Conservation (phyloP, 176 grass and related monocot genomes). For the Leersia perrieri region DNA sequence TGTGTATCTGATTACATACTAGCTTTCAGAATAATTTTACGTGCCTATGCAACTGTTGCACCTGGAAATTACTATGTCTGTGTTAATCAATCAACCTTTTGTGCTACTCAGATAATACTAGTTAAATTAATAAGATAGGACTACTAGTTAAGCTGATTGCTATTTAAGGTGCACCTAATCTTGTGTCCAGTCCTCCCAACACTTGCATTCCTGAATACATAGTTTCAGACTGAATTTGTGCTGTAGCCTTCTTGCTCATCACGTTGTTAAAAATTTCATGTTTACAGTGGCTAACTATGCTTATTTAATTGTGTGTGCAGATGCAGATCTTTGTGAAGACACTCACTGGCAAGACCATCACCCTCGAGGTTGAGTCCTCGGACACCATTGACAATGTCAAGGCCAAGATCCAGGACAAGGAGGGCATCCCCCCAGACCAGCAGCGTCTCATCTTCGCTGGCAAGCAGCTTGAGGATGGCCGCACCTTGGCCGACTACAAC, state of each 20-base stretch:
- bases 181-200: neutral
- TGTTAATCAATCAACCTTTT: too few species aligned
- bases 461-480: constrained; percentile 66
- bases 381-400: constrained; percentile 64
- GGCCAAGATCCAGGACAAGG: constrained; percentile 72
- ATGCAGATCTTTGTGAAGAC: constrained; percentile 68
- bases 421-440: constrained; percentile 68
- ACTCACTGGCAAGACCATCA: constrained; percentile 64
- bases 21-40: too few species aligned
- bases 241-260: neutral
- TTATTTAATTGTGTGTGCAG: neutral
- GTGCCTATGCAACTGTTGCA: too few species aligned
- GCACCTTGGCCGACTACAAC: constrained; percentile 68
- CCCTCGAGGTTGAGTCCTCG: constrained; percentile 48
- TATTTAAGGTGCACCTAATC: neutral
- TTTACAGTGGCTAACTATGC: neutral
- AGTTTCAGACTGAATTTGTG: too few species aligned
- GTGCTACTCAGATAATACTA: too few species aligned
- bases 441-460: constrained; percentile 58
- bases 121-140: too few species aligned
- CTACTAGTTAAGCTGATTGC: too few species aligned
- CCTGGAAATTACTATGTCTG: too few species aligned
- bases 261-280: neutral
- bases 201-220: neutral
- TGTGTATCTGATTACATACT: neutral